Evolutionary conservation across 2,329 filamentous ascomycete species (phyloP), one percentile per base, ranked within the genome.

Genomic region (Verticillium isaacii): DNA sequence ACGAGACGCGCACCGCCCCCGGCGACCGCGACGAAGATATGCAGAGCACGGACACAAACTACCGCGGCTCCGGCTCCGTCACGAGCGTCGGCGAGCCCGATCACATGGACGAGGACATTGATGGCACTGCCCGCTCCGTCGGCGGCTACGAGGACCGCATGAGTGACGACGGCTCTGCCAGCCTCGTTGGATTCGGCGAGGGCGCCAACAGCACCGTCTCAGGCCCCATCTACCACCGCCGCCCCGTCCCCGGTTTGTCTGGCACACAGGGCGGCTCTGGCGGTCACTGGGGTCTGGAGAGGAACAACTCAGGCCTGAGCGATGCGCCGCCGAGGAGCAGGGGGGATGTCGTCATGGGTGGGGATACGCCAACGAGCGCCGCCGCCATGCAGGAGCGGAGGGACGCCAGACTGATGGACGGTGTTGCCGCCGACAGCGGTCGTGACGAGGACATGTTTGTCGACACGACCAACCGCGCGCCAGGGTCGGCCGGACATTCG

Each of bases 151-250:
- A 86, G 63, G 90, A 92, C 66, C 91, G 90, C 63, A 89, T 95
- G 83, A 94, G 91, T 68, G 93, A 96, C 68, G 92, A 96, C 69
- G 90, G 89, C 8, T 89, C 88, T 59, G 91, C 89, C 2, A 94
- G 90, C 65, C 82, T 97, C 6, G 94, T 97, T 11, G 94, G 90
- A 0, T 97, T 97, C 68, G 94, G 94, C 58, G 93, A 97, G 74
- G 94, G 93, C 37, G 93, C 94, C 11, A 91, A 89, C 67, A 92
- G 90, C 73, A 92, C 92, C 5, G 88, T 93, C 62, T 92, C 88
- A 63, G 92, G 92, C 0, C 91, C 91, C 45, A 90, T 90, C 71
- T 84, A 90, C 76, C 79, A 85, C 73, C 77, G 83, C 63, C 73
- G 83, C 57, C 74, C 79, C 58, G 74, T 75, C 65, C 80, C 78